These are phyloP conservation scores for Coniella lustricola DNA, from an alignment of 2,329 filamentous ascomycete species.

Conservation along the genomic window DNA sequence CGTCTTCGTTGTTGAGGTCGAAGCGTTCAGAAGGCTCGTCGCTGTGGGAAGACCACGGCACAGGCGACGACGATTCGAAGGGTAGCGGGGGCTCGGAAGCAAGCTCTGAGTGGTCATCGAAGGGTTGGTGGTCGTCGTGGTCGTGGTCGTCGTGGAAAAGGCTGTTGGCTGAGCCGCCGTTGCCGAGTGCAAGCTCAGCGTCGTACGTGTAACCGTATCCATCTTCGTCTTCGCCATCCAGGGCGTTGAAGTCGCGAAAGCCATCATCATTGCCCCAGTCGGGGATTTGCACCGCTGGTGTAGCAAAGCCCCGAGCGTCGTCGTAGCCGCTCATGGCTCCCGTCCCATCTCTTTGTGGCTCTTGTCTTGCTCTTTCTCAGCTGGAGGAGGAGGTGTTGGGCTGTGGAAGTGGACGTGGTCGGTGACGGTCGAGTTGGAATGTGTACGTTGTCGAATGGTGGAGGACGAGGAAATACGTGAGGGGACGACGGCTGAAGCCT, in stretches of 20 bases:
- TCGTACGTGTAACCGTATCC: slow-evolving; percentile 4
- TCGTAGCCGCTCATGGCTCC: not conserved
- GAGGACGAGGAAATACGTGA: no score
- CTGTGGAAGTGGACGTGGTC: not conserved
- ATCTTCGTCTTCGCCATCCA: not conserved
- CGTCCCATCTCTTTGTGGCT: not conserved
- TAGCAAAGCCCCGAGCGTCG: not conserved
- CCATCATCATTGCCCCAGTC: no score
- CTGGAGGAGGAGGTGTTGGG: not conserved
- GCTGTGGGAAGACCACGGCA: no score
- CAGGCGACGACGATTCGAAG: not conserved
- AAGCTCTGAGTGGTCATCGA: not conserved
- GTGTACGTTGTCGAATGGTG: no score
- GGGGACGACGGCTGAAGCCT: no score
- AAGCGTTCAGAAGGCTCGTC: no score
- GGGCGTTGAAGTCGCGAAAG: not conserved
- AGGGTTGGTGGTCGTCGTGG: not conserved
- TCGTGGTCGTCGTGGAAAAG: slow-evolving; percentile 2
- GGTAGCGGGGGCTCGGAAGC: not conserved
- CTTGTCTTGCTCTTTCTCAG: not conserved
- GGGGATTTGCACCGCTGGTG: no score
- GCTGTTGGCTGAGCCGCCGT: not conserved
- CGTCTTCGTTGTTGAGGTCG: no score
- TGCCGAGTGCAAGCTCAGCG: slow-evolving; percentile 1
- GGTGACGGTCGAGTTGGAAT: not conserved